These are phyloP conservation scores for Lachancea fermentati DNA, from an alignment of 805 yeast genomes.

Conservation along the genomic window DNA sequence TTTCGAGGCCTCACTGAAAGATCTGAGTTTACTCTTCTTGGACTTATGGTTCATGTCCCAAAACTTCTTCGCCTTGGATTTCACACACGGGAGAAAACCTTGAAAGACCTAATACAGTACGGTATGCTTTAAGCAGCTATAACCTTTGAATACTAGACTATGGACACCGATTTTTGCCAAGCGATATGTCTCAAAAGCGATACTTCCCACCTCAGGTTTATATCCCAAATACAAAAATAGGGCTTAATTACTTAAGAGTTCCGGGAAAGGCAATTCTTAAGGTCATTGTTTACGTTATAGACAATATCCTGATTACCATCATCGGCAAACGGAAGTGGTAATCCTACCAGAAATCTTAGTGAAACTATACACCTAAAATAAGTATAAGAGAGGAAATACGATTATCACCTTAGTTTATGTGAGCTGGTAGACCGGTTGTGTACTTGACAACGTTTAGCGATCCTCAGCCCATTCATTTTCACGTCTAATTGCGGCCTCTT, in stretches of 20 bases:
- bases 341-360: no score
- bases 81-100: background rate
- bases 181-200: background rate
- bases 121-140: background rate
- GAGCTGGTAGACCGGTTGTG: background rate
- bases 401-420: background rate
- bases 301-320: no score
- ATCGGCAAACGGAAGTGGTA: no score
- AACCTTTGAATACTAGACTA: background rate
- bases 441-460: slow-evolving; percentile 37
- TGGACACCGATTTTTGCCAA: background rate
- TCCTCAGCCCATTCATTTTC: slow-evolving; percentile 92
- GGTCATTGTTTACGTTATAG: no score
- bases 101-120: background rate
- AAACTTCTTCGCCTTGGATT: background rate
- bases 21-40: background rate
- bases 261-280: background rate
- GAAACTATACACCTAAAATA: no score
- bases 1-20: background rate
- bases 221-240: no score
- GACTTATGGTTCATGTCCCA: background rate
- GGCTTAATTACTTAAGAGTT: background rate
- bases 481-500: slow-evolving; percentile 80
- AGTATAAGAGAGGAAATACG: no score
- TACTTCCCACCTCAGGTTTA: background rate